A percentile compares a stretch with the other conserved stretches of the same genome.
These are phyloP conservation scores for Nicotiana attenuata DNA, from an alignment of 257 asterid genomes.

Conservation along the genomic window DNA sequence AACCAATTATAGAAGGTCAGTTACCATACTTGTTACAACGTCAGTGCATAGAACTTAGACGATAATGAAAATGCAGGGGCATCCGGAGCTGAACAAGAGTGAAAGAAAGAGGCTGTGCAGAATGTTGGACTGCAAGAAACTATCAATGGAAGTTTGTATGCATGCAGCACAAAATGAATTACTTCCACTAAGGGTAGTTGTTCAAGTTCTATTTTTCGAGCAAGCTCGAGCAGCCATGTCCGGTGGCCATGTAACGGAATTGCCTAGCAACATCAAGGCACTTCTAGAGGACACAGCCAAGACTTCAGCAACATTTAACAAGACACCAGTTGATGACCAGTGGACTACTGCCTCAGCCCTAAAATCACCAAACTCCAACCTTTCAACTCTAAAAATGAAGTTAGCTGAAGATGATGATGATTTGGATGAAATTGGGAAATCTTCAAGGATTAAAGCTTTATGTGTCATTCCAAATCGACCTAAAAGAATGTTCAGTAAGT, in stretches of 20 bases:
- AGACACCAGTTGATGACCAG: constrained; percentile 47
- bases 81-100: constrained; percentile 63
- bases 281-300: constrained; percentile 42
- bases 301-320: constrained; percentile 32
- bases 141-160: constrained; percentile 73
- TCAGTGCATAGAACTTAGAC: not conserved
- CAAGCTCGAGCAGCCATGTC: constrained; percentile 75
- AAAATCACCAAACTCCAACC: constrained; percentile 55
- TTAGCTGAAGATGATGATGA: constrained; percentile 57
- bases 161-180: constrained; percentile 93
- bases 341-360: constrained; percentile 59
- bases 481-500: constrained; percentile 62
- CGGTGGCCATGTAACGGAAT: constrained; percentile 54
- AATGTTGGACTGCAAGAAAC: constrained; percentile 62
- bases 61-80: constrained; percentile 43
- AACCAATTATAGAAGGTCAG: not conserved
- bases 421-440: constrained; percentile 18
- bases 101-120: constrained; percentile 74
- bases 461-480: constrained; percentile 52
- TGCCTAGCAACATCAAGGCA: constrained; percentile 70
- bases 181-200: constrained; percentile 77
- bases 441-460: constrained; percentile 33
- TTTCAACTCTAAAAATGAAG: constrained; percentile 76
- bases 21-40: not conserved
- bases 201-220: constrained; percentile 89